Evolutionary conservation across 1,284 basidiomycete species (phyloP).

Genomic region (Tausonia pullulans): DNA sequence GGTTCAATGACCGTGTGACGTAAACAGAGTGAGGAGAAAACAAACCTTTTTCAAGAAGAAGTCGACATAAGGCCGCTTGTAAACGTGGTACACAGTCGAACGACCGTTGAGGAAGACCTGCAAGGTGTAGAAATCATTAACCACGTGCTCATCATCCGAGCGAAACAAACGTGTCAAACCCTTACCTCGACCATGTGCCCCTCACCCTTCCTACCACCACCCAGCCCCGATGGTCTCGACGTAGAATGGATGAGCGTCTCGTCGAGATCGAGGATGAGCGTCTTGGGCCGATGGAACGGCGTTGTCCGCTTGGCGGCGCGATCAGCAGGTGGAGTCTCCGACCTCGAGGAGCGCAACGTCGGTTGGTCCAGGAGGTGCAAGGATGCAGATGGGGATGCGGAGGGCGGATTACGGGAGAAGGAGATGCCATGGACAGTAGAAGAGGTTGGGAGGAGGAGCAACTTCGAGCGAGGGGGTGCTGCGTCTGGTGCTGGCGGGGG

Average conservation of each 20-base stretch:
- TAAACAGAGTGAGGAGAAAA: not conserved
- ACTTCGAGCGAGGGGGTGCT: no score
- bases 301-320: slow-evolving; percentile 38
- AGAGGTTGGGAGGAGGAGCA: not conserved
- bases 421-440: not conserved
- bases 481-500: no score
- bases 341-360: not conserved
- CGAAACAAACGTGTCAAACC: no score
- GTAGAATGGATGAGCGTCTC: slow-evolving; percentile 98
- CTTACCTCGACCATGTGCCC: slow-evolving; percentile 74
- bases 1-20: not conserved
- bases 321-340: not conserved
- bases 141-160: no score
- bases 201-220: slow-evolving; percentile 48
- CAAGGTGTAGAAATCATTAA: no score
- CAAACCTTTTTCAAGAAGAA: slow-evolving; percentile 86
- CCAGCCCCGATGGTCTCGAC: slow-evolving; percentile 54
- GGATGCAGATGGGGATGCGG: not conserved
- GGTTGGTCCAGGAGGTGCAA: not conserved
- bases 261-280: slow-evolving; percentile 88
- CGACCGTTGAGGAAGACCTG: slow-evolving; percentile 71
- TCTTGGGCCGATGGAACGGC: slow-evolving; percentile 72
- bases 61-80: slow-evolving; percentile 94
- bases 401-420: not conserved
- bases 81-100: slow-evolving; percentile 91